Evolutionary conservation across 805 yeast genomes (phyloP).

Genomic region (Candida schatavii): DNA sequence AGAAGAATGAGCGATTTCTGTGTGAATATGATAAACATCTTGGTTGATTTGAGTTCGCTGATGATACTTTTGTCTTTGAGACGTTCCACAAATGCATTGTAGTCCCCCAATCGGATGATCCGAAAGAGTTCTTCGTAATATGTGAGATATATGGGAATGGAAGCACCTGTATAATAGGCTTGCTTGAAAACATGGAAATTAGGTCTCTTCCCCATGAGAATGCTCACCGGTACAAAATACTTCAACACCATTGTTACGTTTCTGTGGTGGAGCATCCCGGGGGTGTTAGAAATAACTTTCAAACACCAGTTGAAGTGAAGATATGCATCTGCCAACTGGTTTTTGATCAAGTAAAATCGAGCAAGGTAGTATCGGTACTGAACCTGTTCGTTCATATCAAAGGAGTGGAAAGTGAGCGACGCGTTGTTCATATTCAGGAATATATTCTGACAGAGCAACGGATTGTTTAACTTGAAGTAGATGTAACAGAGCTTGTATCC

Average conservation of each 20-base stretch:
- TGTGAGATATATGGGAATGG: slow-evolving; percentile 16
- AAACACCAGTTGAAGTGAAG: slow-evolving; percentile 58
- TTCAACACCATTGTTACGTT: slow-evolving; percentile 44
- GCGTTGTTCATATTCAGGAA: slow-evolving; percentile 59
- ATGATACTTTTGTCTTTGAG: slow-evolving; percentile 30
- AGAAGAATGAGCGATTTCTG: slow-evolving; percentile 46
- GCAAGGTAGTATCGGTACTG: slow-evolving; percentile 55
- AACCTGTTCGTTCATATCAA: slow-evolving; percentile 42
- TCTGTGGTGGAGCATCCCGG: slow-evolving; percentile 15
- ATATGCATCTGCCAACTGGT: slow-evolving; percentile 45
- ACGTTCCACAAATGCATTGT: slow-evolving; percentile 29
- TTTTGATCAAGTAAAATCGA: slow-evolving; percentile 52
- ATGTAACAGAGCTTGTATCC: slow-evolving; percentile 54
- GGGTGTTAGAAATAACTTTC: slow-evolving; percentile 26
- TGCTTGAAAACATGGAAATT: slow-evolving; percentile 17
- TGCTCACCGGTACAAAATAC: slow-evolving; percentile 50
- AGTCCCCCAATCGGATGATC: slow-evolving; percentile 43
- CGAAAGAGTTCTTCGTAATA: slow-evolving; percentile 36
- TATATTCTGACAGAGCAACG: slow-evolving; percentile 58
- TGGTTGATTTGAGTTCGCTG: slow-evolving; percentile 26
- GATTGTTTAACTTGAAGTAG: slow-evolving; percentile 54
- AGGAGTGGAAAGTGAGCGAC: slow-evolving; percentile 39
- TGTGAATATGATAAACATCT: slow-evolving; percentile 40
- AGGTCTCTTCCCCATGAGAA: slow-evolving; percentile 56
- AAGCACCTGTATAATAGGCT: slow-evolving; percentile 10